These are phyloP conservation scores for Cyberlindnera sargentensis DNA, from an alignment of 805 yeast species.

Conservation along the genomic window DNA sequence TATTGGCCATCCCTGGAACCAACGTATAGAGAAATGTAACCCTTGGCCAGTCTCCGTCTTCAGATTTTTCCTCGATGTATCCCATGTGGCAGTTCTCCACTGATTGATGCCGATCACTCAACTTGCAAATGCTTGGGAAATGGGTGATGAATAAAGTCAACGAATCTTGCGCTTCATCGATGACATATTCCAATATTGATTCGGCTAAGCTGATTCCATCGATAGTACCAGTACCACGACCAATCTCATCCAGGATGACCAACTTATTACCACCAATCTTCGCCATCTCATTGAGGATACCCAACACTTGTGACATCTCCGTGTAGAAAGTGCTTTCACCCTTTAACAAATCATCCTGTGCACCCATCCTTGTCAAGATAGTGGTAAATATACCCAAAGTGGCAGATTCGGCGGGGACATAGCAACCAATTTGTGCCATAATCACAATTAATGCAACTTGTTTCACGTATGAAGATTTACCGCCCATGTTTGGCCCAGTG, in stretches of 20 bases:
- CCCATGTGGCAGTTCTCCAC: slow-evolving; percentile 88
- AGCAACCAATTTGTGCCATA: slow-evolving; percentile 85
- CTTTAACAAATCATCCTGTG: slow-evolving; percentile 92
- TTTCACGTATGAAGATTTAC: slow-evolving; percentile 86
- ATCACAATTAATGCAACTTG: slow-evolving; percentile 81
- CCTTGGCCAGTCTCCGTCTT: slow-evolving; percentile 38
- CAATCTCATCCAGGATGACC: slow-evolving; percentile 88
- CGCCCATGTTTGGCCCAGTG: slow-evolving; percentile 98
- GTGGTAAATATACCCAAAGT: slow-evolving; percentile 82
- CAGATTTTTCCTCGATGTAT: slow-evolving; percentile 35
- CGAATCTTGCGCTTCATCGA: slow-evolving; percentile 47
- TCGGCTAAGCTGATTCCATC: slow-evolving; percentile 98
- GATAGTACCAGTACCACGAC: slow-evolving; percentile 73
- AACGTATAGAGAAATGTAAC: slow-evolving; percentile 87
- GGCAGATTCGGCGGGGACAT: slow-evolving; percentile 74
- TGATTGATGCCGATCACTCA: slow-evolving; percentile 51
- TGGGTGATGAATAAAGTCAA: slow-evolving; percentile 93
- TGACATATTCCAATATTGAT: slow-evolving; percentile 83
- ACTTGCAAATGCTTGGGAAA: slow-evolving; percentile 83
- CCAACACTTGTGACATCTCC: slow-evolving; percentile 91
- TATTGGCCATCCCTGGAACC: slow-evolving; percentile 85
- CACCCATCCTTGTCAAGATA: slow-evolving; percentile 92
- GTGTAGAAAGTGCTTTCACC: slow-evolving; percentile 95
- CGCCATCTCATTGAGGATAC: slow-evolving; percentile 61
- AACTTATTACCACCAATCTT: slow-evolving; percentile 54